Evolutionary conservation across 169 alveolate genomes (phyloP).

Genomic region (Sarcocystis neurona): DNA sequence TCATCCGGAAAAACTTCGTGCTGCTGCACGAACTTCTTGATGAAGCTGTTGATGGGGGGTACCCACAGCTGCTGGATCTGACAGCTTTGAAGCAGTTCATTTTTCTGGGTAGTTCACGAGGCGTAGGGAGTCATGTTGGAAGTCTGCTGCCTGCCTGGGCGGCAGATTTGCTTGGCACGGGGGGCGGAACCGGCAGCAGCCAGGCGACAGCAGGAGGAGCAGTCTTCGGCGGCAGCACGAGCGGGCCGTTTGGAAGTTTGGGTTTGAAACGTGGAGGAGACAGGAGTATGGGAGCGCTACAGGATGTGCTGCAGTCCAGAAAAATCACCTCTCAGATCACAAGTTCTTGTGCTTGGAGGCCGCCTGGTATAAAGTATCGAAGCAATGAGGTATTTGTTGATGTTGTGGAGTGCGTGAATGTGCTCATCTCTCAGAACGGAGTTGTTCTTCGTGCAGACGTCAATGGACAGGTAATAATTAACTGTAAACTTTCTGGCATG

Average conservation of each 20-base stretch:
- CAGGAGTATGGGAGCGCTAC: not conserved
- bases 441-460: slow-evolving; percentile 79
- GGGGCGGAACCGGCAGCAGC: slow-evolving; percentile 28
- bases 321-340: slow-evolving; percentile 90
- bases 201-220: not conserved
- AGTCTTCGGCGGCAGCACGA: not conserved
- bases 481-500: slow-evolving; percentile 82
- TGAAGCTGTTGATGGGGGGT: slow-evolving; percentile 87
- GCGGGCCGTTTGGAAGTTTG: not conserved
- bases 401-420: slow-evolving; percentile 88
- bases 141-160: no score
- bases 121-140: no score
- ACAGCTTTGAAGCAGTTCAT: slow-evolving; percentile 85
- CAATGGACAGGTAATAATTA: slow-evolving; percentile 86
- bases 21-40: slow-evolving; percentile 68
- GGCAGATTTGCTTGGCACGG: no score
- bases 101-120: no score
- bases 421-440: slow-evolving; percentile 66
- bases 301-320: slow-evolving; percentile 78
- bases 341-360: slow-evolving; percentile 89
- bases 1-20: slow-evolving; percentile 63
- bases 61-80: slow-evolving; percentile 89
- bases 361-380: slow-evolving; percentile 79
- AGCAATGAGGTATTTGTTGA: slow-evolving; percentile 88
- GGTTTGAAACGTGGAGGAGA: no score